phyloP scores from a whole-genome alignment of 73 alveolate genomes.

The Uronychia setigera region DNA sequence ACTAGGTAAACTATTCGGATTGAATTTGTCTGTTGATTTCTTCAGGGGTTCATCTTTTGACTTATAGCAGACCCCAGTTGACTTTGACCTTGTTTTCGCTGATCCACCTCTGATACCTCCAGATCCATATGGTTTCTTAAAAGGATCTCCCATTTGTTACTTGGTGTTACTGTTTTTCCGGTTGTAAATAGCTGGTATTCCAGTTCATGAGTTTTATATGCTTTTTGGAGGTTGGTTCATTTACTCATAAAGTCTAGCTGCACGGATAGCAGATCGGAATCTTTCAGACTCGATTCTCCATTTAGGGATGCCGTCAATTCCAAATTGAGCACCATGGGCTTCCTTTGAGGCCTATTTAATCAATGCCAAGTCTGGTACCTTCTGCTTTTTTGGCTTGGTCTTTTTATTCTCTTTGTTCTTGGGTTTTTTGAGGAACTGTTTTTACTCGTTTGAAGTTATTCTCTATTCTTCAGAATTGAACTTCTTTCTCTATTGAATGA shows the following conservation, averaged over 20 bases:
- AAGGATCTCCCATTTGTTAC: background rate
- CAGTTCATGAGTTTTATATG: background rate
- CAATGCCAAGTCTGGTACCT: too few relatives aligned
- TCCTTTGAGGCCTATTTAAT: constrained; percentile 8
- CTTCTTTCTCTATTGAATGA: constrained; percentile 65
- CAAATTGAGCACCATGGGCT: background rate
- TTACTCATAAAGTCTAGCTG: background rate
- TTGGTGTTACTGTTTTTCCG: background rate
- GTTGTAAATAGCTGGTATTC: background rate
- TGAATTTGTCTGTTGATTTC: too few relatives aligned
- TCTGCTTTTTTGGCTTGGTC: constrained; percentile 16
- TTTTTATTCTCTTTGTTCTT: constrained; percentile 22
- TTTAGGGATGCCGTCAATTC: constrained; percentile 31
- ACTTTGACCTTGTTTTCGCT: constrained; percentile 53
- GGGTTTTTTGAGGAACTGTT: constrained; percentile 32
- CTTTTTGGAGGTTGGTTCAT: background rate
- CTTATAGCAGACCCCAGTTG: constrained; percentile 43
- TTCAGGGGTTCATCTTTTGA: constrained; percentile 11
- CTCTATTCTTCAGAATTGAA: constrained; percentile 61
- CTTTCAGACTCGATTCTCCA: background rate
- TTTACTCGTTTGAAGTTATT: constrained; percentile 11
- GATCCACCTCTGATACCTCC: constrained; percentile 46
- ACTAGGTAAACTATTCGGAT: too few relatives aligned
- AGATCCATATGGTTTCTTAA: background rate
- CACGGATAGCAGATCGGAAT: background rate